A percentile compares a stretch with the other conserved stretches of the same genome.
Conservation (phyloP, 2,329 filamentous ascomycete species). For the Dothideomycetes sp. region DNA sequence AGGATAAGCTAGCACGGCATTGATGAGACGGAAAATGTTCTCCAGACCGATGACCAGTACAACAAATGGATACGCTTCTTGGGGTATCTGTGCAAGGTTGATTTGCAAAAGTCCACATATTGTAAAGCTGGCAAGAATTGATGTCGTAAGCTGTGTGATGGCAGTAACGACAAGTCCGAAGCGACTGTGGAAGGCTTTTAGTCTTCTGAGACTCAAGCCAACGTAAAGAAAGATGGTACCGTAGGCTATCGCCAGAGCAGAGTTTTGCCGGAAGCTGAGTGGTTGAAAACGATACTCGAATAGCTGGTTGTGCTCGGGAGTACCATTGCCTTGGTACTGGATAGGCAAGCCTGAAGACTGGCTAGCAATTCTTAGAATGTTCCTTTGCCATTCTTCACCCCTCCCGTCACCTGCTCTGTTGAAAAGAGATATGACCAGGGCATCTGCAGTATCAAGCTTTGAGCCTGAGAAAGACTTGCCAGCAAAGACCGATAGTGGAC, state of each 20-base stretch:
- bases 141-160: constrained; percentile 55
- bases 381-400: constrained; percentile 56
- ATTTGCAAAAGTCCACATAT: constrained; percentile 67
- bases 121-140: constrained; percentile 70
- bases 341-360: constrained; percentile 11
- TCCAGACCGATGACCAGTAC: constrained; percentile 68
- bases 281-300: constrained; percentile 75
- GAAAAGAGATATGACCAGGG: constrained; percentile 67
- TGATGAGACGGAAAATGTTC: constrained; percentile 70
- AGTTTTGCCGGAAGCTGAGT: constrained; percentile 57
- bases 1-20: constrained; percentile 64
- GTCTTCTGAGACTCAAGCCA: constrained; percentile 54
- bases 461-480: constrained; percentile 67
- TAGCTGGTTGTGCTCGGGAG: constrained; percentile 41
- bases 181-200: constrained; percentile 67
- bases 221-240: constrained; percentile 56
- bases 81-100: constrained; percentile 65
- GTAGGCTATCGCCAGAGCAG: constrained; percentile 58
- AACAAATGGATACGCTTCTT: constrained; percentile 67
- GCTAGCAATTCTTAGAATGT: constrained; percentile 29
- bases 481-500: constrained; percentile 72
- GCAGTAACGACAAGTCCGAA: constrained; percentile 64
- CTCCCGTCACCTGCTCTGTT: constrained; percentile 57
- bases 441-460: constrained; percentile 61
- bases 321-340: constrained; percentile 8